A percentile compares a stretch with the other conserved stretches of the same genome.
Evolutionary conservation across 2,329 filamentous ascomycete species (phyloP).

Genomic region (Botryotinia convoluta): DNA sequence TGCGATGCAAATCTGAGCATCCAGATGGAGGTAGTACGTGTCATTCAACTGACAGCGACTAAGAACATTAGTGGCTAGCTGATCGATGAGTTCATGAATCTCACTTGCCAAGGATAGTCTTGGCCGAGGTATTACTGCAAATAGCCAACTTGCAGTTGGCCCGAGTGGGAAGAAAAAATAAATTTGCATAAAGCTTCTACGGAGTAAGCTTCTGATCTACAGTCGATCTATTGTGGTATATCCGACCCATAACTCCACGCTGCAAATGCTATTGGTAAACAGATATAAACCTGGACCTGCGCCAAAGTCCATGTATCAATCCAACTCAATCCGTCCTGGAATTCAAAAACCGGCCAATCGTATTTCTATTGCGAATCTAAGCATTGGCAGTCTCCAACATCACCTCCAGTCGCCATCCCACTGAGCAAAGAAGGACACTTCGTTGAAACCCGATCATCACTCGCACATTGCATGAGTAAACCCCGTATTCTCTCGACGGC

Average conservation of each 20-base stretch:
- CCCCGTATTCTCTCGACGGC: slow-evolving; percentile 34
- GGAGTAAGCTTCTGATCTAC: not conserved
- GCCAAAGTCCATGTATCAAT: not conserved
- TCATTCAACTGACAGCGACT: not conserved
- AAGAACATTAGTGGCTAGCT: not conserved
- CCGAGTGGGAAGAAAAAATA: not conserved
- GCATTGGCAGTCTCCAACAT: slow-evolving; percentile 34
- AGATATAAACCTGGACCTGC: not conserved
- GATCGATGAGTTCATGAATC: not conserved
- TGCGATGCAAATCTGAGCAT: not conserved
- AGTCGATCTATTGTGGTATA: not conserved
- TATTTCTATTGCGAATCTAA: slow-evolving; percentile 25
- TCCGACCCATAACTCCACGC: not conserved
- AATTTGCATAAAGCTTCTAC: not conserved
- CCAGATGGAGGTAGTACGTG: not conserved
- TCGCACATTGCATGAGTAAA: slow-evolving; percentile 34
- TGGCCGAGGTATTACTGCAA: not conserved
- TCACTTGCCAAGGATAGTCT: not conserved
- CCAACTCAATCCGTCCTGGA: not conserved
- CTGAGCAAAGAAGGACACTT: slow-evolving; percentile 81
- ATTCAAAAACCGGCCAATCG: not conserved
- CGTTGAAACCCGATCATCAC: slow-evolving; percentile 69
- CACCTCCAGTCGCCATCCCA: slow-evolving; percentile 56
- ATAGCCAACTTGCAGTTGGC: not conserved
- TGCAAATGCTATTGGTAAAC: not conserved